Evolutionary conservation across 768 basidiomycete genomes (phyloP).

Genomic region (Panellus pusillus): DNA sequence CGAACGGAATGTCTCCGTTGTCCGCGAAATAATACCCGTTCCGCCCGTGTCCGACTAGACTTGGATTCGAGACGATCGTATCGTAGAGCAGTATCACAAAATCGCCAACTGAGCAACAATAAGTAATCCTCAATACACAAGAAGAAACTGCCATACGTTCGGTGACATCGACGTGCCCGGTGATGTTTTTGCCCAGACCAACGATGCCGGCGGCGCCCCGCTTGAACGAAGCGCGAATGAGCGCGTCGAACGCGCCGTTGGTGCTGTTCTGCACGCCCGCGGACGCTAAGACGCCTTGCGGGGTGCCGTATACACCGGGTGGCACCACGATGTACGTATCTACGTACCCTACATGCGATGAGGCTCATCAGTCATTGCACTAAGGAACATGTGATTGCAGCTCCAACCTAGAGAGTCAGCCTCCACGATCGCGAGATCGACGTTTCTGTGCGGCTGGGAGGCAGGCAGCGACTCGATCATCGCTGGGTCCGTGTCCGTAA

Average conservation of each 20-base stretch:
- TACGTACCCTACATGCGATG: not conserved
- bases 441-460: conserved; percentile 47
- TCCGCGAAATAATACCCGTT: conserved; percentile 28
- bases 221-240: not conserved
- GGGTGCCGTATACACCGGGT: conserved; percentile 21
- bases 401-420: conserved; percentile 47
- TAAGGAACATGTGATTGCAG: not conserved
- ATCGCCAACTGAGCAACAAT: conserved; percentile 2
- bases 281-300: conserved; percentile 32
- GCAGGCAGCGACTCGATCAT: conserved; percentile 44
- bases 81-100: conserved; percentile 4
- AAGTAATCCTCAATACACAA: not conserved
- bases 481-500: conserved; percentile 48
- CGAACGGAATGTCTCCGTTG: conserved; percentile 18
- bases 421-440: conserved; percentile 48
- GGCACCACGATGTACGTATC: conserved; percentile 12
- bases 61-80: not conserved
- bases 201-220: conserved; percentile 8
- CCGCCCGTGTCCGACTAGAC: conserved; percentile 18
- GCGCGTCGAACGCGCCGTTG: not conserved
- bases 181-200: conserved; percentile 6
- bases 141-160: not conserved
- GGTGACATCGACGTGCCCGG: conserved; percentile 7
- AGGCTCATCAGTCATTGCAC: not conserved
- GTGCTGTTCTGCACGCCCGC: conserved; percentile 34